Evolutionary conservation across 176 grass and related monocot genomes (phyloP), one percentile per base, ranked within the genome.

Genomic region (Zoysia japonica): DNA sequence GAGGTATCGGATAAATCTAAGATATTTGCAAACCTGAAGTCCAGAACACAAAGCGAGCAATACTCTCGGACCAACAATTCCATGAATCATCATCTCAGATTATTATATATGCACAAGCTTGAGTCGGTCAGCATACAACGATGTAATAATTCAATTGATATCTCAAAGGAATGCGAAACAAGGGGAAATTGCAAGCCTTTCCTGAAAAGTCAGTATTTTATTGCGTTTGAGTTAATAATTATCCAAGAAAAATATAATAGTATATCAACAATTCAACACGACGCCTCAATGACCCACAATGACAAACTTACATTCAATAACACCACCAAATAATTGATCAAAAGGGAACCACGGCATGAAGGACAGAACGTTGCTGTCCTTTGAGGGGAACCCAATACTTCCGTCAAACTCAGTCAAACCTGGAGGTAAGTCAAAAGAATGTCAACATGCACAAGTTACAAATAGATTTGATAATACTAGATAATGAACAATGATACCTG

Each of bases 401-500:
- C n/a, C 61, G 67, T 54, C 64, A 65, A 77, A 89, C 8, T 70
- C 12, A 13, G 44, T 35, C 65, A 84, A 79, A 81, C 56, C 42
- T 70, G 39, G 39, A 13, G 56, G 54, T 6, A 71, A 48, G 28
- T 65, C 37, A 77, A 40, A 75, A 72, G 59, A 72, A 41, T 45
- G 6, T 19, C 65, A 80, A 12, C 42, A 20, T 28, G 44, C 36
- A 68, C 61, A 78, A 68, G 60, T 61, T 47, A 67, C 51, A 74
- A 43, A 16, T 28, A 11, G 44, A 16, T 61, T 62, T 51, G 16
- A 42, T 57, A 67, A 65, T 62, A 81, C 19, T 35, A 67, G 13
- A 65, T 81, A 52, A 66, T 73, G 38, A 67, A 84, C 3, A 55
- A 57, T 38, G 40, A 73, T 89, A 89, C 78, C 73, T 89, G 78